Percentiles rank a stretch among this genome's conserved stretches.
These are phyloP conservation scores for Backusella mclennaniae DNA, from an alignment of 192 early-diverging fungal species.

Conservation along the genomic window DNA sequence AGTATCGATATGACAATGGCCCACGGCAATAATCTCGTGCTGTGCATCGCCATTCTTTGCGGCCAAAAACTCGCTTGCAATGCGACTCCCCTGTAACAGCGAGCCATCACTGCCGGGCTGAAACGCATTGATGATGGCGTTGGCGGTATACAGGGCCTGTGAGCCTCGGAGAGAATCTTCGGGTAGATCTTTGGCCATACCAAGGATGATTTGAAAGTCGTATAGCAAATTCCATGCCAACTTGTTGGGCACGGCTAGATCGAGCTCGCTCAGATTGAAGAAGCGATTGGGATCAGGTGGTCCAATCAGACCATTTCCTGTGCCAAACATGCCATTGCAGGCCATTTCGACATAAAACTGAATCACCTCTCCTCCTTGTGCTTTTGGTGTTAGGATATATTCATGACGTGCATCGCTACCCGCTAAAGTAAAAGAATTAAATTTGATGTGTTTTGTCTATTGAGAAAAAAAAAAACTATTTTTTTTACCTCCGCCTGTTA, in stretches of 20 bases:
- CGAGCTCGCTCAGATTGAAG: slow-evolving; percentile 57
- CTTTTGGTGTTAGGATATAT: slow-evolving; percentile 45
- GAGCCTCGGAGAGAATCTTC: slow-evolving; percentile 63
- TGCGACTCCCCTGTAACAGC: slow-evolving; percentile 39
- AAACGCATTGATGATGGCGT: slow-evolving; percentile 78
- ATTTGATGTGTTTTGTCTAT: background rate
- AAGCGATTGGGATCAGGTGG: slow-evolving; percentile 65
- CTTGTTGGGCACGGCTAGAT: slow-evolving; percentile 71
- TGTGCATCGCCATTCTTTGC: slow-evolving; percentile 57
- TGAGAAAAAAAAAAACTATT: background rate
- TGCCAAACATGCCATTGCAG: slow-evolving; percentile 93
- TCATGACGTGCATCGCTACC: slow-evolving; percentile 53
- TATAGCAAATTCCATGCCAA: slow-evolving; percentile 67
- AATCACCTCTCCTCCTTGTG: slow-evolving; percentile 52
- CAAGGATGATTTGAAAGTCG: slow-evolving; percentile 76
- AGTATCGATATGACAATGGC: slow-evolving; percentile 82
- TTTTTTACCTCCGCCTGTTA: slow-evolving; percentile 78
- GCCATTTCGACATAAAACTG: slow-evolving; percentile 88
- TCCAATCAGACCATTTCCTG: slow-evolving; percentile 61
- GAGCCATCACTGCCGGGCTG: slow-evolving; percentile 48
- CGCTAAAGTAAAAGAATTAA: background rate
- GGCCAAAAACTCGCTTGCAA: slow-evolving; percentile 66
- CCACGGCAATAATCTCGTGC: slow-evolving; percentile 83
- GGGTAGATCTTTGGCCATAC: slow-evolving; percentile 70
- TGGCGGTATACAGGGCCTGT: slow-evolving; percentile 82